Base-by-base conservation (phyloP, 768 basidiomycete genomes). In the Psilocybe sp. region DNA sequence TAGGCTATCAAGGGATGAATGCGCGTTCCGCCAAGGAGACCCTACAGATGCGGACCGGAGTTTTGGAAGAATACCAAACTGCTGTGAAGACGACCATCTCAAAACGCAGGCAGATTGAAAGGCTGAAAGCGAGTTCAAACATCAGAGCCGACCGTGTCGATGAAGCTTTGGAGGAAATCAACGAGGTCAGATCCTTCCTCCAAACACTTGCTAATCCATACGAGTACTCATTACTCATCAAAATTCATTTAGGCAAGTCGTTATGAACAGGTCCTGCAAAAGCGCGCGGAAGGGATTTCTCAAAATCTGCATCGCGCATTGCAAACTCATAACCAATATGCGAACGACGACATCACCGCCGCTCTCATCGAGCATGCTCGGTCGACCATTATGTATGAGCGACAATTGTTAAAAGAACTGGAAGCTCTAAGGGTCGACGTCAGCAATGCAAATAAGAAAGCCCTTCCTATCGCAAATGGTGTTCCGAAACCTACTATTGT, bases 11-110 rank as follows among this genome's bases (percentile, higher is more conserved):
- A 67, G 91, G 94, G 15, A 77, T 95, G 71, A 98, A 99, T 61
- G 93, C 97, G n/a, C 80, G 89, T 40, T 92, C 95, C 15, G 97
- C 97, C 1, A 98, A 97, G 66, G 93, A 96, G 66, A 95, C 97
- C 0, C 70, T 98, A 8, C 79, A 84, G 46, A 92, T 94, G 74
- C 85, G 97, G 9, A 91, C 92, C 0, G 81, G 82, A 7, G 92
- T 97, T 9, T 72, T 98, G 52, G 96, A 98, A 62, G 97, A 98
- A 66, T 92, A 95, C 51, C 94, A 97, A 54, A 77, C 85, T 8
- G 95, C 96, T 2, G 92, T 92, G 18, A 98, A 98, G 65, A 81
- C 84, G 10, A 88, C 92, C 9, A 97, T 98, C 57, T 90, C 89
- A 16, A 98, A 98, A 67, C 82, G 95, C 34, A 76, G 95, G 28